A percentile compares a stretch with the other conserved stretches of the same genome.
Evolutionary conservation across 2,329 filamentous ascomycete genomes (phyloP).

Genomic region (Zymoseptoria passerinii): DNA sequence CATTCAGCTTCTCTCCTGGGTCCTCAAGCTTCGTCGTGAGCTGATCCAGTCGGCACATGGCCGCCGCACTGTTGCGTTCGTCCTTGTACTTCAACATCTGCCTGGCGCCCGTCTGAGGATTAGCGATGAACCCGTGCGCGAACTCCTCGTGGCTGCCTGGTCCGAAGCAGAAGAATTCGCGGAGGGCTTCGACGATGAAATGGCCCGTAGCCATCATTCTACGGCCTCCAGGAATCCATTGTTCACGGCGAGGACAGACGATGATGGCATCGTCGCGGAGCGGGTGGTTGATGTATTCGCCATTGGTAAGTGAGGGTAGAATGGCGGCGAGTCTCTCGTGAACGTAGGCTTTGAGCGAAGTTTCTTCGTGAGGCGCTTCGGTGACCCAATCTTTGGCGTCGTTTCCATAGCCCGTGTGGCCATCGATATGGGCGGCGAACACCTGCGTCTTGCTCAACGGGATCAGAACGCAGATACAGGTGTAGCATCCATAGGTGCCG

Average conservation of each 20-base stretch:
- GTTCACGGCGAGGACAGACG: neutral
- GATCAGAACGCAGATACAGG: neutral
- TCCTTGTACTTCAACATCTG: neutral
- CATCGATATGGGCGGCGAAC: neutral
- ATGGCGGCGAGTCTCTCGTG: neutral
- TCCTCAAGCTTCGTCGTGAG: neutral
- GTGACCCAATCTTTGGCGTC: neutral
- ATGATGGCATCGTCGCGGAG: neutral
- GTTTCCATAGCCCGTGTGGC: neutral
- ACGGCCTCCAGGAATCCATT: neutral
- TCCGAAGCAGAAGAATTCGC: neutral
- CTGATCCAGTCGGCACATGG: neutral
- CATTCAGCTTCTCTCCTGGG: neutral
- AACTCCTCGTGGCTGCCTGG: neutral
- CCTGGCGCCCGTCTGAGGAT: neutral
- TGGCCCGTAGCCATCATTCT: neutral
- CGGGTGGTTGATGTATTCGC: neutral
- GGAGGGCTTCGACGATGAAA: neutral
- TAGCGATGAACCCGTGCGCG: neutral
- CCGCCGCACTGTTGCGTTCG: no score
- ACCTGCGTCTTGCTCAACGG: neutral
- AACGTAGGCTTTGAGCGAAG: neutral
- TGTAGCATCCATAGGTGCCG: neutral
- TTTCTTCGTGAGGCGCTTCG: neutral
- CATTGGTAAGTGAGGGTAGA: neutral